Evolutionary conservation across 208 protist species (phyloP), one percentile per base, ranked within the genome.

Genomic region (Trypanosomatidae sp.): DNA sequence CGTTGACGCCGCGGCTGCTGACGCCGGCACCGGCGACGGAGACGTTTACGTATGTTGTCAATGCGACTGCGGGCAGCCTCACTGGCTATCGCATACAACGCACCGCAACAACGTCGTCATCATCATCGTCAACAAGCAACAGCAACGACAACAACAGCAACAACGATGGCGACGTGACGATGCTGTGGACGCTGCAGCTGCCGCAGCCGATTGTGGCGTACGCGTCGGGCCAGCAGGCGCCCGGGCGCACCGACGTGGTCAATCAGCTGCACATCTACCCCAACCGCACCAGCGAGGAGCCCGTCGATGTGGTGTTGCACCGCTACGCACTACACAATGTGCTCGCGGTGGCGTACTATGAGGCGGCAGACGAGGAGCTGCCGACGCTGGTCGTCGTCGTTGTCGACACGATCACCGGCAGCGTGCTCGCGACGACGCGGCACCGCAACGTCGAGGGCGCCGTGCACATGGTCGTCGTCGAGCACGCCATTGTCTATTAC

Each of bases 321-420:
- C 73, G 72, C 47, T 94, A 85, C 56, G 76, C 83, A 1, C 84
- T 70, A 22, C 66, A 61, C 42, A 90, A 94, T 53, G 66, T 89
- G 19, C 43, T 94, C 40, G 76, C 61, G 10, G 65, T 92, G 19
- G 77, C 80, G 16, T 65, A 90, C 61, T 84, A 86, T 48, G 80
- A 85, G 58, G 56, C 65, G 11, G 23, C 48, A 1, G 52, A 59
- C 33, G 68, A 83, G 25, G 52, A 87, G 54, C 48, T 86, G 22
- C 56, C 68, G 3, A 73, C 72, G 10, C 61, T 90, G 1, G 81
- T 92, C 8, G 35, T 94, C 18, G 76, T 65, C 0, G 77, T 71
- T 4, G 48, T 94, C 19, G 83, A 94, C 45, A 64, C 73, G 10
- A 56, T 92, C 18, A 94, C 87, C 3, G 87, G 87, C 38, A 74